Evolutionary conservation across 495 filamentous ascomycete species (phyloP).

Genomic region (Aspergillus indologenus): DNA sequence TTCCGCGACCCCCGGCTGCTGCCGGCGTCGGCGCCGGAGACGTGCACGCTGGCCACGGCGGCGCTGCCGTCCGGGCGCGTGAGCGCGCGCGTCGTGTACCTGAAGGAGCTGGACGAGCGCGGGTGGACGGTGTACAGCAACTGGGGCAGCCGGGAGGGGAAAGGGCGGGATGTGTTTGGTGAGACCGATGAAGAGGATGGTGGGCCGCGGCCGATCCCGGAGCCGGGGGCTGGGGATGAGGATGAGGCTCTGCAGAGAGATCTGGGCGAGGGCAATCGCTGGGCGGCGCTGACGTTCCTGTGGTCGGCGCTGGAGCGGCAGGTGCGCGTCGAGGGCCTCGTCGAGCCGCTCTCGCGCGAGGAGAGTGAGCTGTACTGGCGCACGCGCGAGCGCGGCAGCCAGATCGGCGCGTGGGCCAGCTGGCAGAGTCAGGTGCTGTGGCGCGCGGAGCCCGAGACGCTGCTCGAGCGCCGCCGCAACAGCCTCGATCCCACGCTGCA

Average conservation of each 20-base stretch:
- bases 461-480: slow-evolving; percentile 32
- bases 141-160: slow-evolving; percentile 63
- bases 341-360: slow-evolving; percentile 61
- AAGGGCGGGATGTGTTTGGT: slow-evolving; percentile 45
- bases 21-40: slow-evolving; percentile 60
- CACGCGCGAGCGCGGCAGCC: slow-evolving; percentile 71
- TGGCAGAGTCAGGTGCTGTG: slow-evolving; percentile 72
- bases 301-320: slow-evolving; percentile 76
- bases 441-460: slow-evolving; percentile 31
- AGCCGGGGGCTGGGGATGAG: slow-evolving; percentile 22
- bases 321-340: slow-evolving; percentile 75
- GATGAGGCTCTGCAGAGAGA: slow-evolving; percentile 12
- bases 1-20: slow-evolving; percentile 65
- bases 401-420: slow-evolving; percentile 92
- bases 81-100: slow-evolving; percentile 80
- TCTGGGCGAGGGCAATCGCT: slow-evolving; percentile 28
- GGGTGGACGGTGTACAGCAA: slow-evolving; percentile 95
- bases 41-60: slow-evolving; percentile 83
- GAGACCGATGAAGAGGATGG: slow-evolving; percentile 10
- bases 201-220: slow-evolving; percentile 27
- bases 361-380: slow-evolving; percentile 89
- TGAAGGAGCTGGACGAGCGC: slow-evolving; percentile 68
- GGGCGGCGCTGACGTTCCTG: slow-evolving; percentile 43
- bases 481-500: slow-evolving; percentile 34
- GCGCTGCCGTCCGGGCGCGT: slow-evolving; percentile 80